Evolutionary conservation across 129 eudicot species (phyloP).

Genomic region (Cynara cardunculus): DNA sequence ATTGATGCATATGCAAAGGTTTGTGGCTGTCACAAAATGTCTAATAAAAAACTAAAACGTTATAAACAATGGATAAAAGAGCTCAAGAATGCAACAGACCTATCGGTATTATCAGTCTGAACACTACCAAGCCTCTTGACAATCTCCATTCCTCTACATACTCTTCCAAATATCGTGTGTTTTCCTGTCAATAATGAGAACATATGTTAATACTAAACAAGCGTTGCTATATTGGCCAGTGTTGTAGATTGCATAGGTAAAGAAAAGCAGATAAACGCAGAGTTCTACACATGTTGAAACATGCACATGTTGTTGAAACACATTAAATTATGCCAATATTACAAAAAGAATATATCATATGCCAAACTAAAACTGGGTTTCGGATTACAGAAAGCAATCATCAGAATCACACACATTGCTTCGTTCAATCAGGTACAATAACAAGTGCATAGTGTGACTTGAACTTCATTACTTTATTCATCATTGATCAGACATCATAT

Average conservation of each 20-base stretch:
- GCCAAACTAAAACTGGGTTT: background rate
- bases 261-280: background rate
- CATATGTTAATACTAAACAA: background rate
- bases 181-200: slow-evolving; percentile 52
- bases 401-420: background rate
- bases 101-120: slow-evolving; percentile 87
- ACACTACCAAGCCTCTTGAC: slow-evolving; percentile 96
- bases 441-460: background rate
- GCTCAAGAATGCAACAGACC: slow-evolving; percentile 39
- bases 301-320: background rate
- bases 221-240: background rate
- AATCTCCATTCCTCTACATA: slow-evolving; percentile 95
- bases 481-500: background rate
- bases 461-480: background rate
- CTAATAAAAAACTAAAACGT: background rate
- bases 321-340: background rate
- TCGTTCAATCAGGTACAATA: slow-evolving; percentile 1
- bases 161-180: slow-evolving; percentile 98
- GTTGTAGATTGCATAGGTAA: slow-evolving; percentile 2
- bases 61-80: background rate
- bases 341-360: background rate
- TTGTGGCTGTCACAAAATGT: background rate
- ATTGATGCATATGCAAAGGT: background rate
- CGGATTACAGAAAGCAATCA: background rate
- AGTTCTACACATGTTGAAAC: background rate